Evolutionary conservation across 192 early-diverging fungal genomes (phyloP).

Genomic region (Backusella morwellensis): DNA sequence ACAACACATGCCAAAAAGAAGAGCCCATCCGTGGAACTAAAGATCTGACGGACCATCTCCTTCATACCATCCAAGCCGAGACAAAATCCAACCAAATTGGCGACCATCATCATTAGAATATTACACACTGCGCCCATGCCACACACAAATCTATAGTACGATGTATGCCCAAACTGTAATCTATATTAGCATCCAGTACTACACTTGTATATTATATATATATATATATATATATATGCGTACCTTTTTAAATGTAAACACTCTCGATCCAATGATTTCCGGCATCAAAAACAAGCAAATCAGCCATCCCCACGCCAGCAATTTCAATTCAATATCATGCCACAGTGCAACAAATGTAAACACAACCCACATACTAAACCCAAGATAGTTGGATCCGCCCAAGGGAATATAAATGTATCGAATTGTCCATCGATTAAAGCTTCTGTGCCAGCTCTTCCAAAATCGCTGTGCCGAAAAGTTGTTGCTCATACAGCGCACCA

Average conservation of each 20-base stretch:
- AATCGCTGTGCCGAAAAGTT: conserved; percentile 91
- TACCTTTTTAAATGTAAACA: conserved; percentile 54
- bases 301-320: conserved; percentile 91
- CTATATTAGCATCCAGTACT: not conserved
- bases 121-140: conserved; percentile 78
- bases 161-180: conserved; percentile 45
- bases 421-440: conserved; percentile 87
- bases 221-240: not conserved
- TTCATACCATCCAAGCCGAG: conserved; percentile 84
- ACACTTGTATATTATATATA: not conserved
- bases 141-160: conserved; percentile 72
- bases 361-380: conserved; percentile 76
- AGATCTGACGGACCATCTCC: conserved; percentile 66
- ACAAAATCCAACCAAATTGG: conserved; percentile 91
- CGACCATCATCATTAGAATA: conserved; percentile 89
- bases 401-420: conserved; percentile 74
- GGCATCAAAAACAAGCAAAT: conserved; percentile 83
- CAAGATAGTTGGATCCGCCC: conserved; percentile 67
- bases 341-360: conserved; percentile 97
- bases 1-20: conserved; percentile 49
- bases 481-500: conserved; percentile 93
- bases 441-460: conserved; percentile 95
- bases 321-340: conserved; percentile 85
- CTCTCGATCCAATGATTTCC: conserved; percentile 62
- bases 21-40: conserved; percentile 23